A percentile compares a stretch with the other conserved stretches of the same genome.
Evolutionary conservation across 2,329 filamentous ascomycete species (phyloP).

Genomic region (Colletotrichum somersetense): DNA sequence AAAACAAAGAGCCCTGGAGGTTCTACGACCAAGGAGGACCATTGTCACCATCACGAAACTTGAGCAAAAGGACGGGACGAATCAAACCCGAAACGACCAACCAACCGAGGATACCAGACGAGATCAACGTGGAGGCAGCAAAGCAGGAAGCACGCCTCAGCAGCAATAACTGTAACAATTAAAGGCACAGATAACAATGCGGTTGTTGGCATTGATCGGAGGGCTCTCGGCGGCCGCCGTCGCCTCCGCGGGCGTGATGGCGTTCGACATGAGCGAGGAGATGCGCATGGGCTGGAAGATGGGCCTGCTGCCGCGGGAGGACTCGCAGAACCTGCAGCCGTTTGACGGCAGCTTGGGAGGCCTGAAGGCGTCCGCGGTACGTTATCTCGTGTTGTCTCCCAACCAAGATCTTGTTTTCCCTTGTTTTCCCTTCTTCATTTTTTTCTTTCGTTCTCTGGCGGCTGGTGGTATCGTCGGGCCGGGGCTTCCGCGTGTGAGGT

Average conservation of each 20-base stretch:
- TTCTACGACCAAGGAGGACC: neutral
- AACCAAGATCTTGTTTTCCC: neutral
- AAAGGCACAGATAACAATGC: constrained; percentile 4
- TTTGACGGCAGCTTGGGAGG: constrained; percentile 58
- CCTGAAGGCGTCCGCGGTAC: constrained; percentile 51
- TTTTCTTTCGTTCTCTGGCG: neutral
- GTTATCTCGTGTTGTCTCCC: constrained; percentile 17
- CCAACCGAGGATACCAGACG: neutral
- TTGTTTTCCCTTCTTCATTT: neutral
- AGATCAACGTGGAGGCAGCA: neutral
- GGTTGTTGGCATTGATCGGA: constrained; percentile 5
- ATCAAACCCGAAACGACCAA: neutral
- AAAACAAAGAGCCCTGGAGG: neutral
- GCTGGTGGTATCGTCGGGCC: neutral
- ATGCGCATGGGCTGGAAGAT: constrained; percentile 53
- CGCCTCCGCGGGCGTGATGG: constrained; percentile 28
- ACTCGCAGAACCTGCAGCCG: constrained; percentile 54
- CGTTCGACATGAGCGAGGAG: constrained; percentile 48
- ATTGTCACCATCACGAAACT: neutral
- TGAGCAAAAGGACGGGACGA: neutral
- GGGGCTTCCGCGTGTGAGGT: neutral
- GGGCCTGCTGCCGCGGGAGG: constrained; percentile 51
- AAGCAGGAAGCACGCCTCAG: neutral
- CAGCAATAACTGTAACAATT: neutral
- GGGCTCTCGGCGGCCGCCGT: constrained; percentile 12